phyloP scores from a whole-genome alignment of 352 stramenopile genomes.

The Pythium utonaiense region DNA sequence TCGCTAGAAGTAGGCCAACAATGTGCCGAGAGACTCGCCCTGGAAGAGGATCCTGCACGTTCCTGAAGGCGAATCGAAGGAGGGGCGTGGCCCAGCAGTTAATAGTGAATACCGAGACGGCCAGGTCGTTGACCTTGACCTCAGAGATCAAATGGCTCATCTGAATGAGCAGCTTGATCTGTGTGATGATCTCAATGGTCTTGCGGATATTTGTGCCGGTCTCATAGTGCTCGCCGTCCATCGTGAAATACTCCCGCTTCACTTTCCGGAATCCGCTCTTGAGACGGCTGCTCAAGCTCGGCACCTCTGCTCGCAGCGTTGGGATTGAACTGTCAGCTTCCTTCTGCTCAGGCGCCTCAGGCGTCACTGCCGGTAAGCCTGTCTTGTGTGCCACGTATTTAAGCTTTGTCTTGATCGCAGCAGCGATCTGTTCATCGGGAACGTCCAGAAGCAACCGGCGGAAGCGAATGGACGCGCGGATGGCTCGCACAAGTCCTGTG shows the following conservation, averaged over 20 bases:
- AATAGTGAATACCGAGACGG: not conserved
- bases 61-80: slow-evolving; percentile 7
- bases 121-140: slow-evolving; percentile 7
- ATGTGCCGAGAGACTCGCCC: slow-evolving; percentile 5
- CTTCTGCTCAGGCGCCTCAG: not conserved
- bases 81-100: slow-evolving; percentile 14
- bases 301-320: not conserved
- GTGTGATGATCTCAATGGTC: slow-evolving; percentile 14
- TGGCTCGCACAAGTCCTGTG: not conserved
- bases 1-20: slow-evolving; percentile 3
- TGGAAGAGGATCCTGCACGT: not conserved
- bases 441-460: slow-evolving; percentile 7
- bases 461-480: slow-evolving; percentile 3
- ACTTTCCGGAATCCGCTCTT: not conserved
- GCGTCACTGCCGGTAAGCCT: not conserved
- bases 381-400: not conserved
- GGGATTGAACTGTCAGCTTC: too few relatives aligned
- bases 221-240: slow-evolving; percentile 13
- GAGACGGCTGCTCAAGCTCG: not conserved
- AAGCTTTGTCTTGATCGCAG: slow-evolving; percentile 3
- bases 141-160: slow-evolving; percentile 8
- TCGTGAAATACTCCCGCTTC: slow-evolving; percentile 4
- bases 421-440: not conserved
- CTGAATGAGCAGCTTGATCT: slow-evolving; percentile 4
- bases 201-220: slow-evolving; percentile 10